Base-by-base conservation (phyloP, 352 stramenopile species). In the Aphanomyces invadans region DNA sequence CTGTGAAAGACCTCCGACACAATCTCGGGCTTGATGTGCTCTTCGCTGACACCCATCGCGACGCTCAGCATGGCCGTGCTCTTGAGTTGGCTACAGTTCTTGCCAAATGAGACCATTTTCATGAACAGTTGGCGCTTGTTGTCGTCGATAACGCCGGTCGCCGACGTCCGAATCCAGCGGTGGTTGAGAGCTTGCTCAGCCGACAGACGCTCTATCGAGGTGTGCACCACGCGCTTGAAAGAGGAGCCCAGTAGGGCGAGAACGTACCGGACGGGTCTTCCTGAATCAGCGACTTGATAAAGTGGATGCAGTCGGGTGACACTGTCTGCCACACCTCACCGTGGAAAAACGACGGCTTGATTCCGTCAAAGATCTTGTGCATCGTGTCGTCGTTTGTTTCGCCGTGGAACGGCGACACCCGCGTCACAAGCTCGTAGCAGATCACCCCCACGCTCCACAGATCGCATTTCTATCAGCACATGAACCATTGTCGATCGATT, bases 1-100 rank as follows among this genome's bases (percentile, higher is more conserved):
- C 83, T 90, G 72, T 87, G 77, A 72, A 92, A 95, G n/a, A 95
- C 80, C 48, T 88, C 76, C 1, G 82, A 79, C 12, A 84, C 82
- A 73, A 90, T 87, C 39, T 86, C 77, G 52, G 86, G 80, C 62
- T 90, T 81, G 56, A 88, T 79, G 38, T 86, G 80, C 25, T 87
- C 75, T 42, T 92, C 83, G 9, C 80, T 88, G 39, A 90, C 80
- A 0, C 80, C 81, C 4, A 92, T 72, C 19, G 81, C 83, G 25
- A 90, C 79, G 2, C 78, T 87, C 15, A 92, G 60, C 33, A 92
- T 67, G 46, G 83, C 83, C 3, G 77, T 88, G 60, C 89, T 81
- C 62, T 90, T 90, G 70, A 92, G 79, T 66, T 88, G 87, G 38
- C 53, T 70, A 10, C 79, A 76, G 48, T 75, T 87, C 33, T 79